Percentiles rank a stretch among this genome's conserved stretches.
phyloP scores from a whole-genome alignment of 2,329 filamentous ascomycete genomes.

The Paracorniculantispora psalliotae region DNA sequence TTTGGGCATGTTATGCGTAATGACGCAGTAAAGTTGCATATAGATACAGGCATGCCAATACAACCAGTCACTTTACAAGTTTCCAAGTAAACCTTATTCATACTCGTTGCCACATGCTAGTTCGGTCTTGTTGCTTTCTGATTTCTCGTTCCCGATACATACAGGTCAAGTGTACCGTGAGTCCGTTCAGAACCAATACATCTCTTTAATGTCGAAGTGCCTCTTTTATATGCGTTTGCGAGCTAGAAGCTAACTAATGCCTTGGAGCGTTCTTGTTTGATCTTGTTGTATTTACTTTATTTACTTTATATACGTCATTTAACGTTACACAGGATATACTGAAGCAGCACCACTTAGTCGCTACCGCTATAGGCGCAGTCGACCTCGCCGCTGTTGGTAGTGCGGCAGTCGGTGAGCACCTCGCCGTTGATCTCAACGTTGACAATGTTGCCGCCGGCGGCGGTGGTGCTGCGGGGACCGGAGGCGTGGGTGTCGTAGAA shows the following conservation, averaged over 20 bases:
- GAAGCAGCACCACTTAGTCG: background rate
- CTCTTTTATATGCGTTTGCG: too few species aligned
- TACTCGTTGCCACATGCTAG: too few species aligned
- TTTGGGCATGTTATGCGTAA: background rate
- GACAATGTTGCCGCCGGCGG: constrained; percentile 18
- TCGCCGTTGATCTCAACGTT: constrained; percentile 1
- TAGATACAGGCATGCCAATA: background rate
- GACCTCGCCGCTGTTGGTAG: background rate
- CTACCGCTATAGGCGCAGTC: background rate
- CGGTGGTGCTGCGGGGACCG: constrained; percentile 29
- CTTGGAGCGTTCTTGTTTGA: background rate
- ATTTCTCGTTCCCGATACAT: too few species aligned
- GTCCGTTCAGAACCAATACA: too few species aligned
- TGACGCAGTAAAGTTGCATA: background rate
- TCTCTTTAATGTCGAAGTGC: too few species aligned
- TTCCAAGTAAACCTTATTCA: too few species aligned
- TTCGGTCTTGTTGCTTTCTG: too few species aligned
- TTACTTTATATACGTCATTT: background rate
- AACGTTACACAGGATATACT: background rate
- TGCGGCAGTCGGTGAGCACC: background rate
- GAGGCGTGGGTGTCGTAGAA: constrained; percentile 7
- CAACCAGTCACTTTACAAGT: background rate
- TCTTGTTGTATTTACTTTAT: background rate
- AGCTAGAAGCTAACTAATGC: background rate
- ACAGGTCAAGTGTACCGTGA: too few species aligned